phyloP scores from a whole-genome alignment of 768 basidiomycete genomes.

The Hericium rajendrae region DNA sequence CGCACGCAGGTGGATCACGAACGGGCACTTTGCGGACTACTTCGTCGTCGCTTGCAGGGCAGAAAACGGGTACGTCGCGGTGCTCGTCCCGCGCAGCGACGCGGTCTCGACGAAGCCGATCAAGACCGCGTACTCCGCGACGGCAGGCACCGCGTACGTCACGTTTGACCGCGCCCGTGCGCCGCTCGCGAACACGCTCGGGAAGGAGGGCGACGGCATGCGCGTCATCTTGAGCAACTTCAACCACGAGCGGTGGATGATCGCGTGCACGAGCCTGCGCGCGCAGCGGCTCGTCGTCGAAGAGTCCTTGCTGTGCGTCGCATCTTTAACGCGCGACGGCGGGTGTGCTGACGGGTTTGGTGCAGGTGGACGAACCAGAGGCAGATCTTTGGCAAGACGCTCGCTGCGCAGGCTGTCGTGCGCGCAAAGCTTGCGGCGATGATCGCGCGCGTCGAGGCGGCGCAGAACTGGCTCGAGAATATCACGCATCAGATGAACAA shows the following conservation, averaged over 20 bases:
- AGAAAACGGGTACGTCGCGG: conserved; percentile 64
- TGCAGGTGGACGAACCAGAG: conserved; percentile 81
- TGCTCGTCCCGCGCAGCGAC: conserved; percentile 63
- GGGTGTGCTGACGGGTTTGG: conserved; percentile 10
- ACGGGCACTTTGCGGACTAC: conserved; percentile 77
- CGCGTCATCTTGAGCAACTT: conserved; percentile 78
- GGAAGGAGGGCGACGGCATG: conserved; percentile 76
- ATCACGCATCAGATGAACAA: conserved; percentile 91
- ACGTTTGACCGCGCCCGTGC: conserved; percentile 76
- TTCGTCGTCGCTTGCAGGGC: conserved; percentile 75
- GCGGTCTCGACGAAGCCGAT: conserved; percentile 79
- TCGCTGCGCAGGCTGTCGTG: conserved; percentile 77
- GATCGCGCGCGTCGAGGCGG: conserved; percentile 83
- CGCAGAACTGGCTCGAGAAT: conserved; percentile 83
- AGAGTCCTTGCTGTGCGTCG: conserved; percentile 72
- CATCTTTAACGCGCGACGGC: neutral
- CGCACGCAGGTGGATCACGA: conserved; percentile 72
- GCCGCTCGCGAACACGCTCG: conserved; percentile 81
- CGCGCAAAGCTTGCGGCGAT: conserved; percentile 80
- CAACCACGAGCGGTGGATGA: conserved; percentile 90
- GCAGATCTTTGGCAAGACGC: conserved; percentile 82
- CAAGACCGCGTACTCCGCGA: conserved; percentile 87
- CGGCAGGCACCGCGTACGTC: conserved; percentile 85
- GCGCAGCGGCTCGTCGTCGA: conserved; percentile 79
- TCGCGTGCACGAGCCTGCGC: conserved; percentile 56